A percentile compares a stretch with the other conserved stretches of the same genome.
Conservation (phyloP, 129 eudicot genomes). For the Tanacetum coccineum region DNA sequence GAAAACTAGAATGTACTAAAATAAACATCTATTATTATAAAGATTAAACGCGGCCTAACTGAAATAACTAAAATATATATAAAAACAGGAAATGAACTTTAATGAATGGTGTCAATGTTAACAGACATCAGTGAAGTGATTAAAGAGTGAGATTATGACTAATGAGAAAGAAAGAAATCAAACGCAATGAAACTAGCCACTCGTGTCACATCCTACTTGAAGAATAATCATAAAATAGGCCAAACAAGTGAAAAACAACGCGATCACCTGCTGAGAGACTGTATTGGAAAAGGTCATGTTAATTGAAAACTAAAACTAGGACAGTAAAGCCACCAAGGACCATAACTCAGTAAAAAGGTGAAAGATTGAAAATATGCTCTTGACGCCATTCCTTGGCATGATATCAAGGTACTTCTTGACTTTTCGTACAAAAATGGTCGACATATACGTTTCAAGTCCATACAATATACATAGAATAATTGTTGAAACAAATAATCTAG, state of each 20-base stretch:
- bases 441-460: neutral
- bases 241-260: neutral
- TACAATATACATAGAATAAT: slow-evolving; percentile 18
- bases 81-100: neutral
- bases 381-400: neutral
- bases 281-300: neutral
- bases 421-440: slow-evolving; percentile 1
- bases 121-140: no score
- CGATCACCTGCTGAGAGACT: neutral
- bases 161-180: neutral
- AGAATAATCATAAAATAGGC: neutral
- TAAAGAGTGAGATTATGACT: neutral
- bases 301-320: neutral
- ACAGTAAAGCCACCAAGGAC: neutral
- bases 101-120: neutral
- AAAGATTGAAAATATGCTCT: neutral
- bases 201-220: neutral
- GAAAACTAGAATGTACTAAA: neutral
- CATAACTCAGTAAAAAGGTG: neutral
- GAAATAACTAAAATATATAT: neutral
- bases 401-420: neutral
- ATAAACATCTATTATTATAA: neutral
- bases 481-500: slow-evolving; percentile 1
- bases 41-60: no score
- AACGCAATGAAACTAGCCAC: neutral